These are phyloP conservation scores for Fomitopsis schrenkii DNA, from an alignment of 1,284 basidiomycete species.

Conservation along the genomic window DNA sequence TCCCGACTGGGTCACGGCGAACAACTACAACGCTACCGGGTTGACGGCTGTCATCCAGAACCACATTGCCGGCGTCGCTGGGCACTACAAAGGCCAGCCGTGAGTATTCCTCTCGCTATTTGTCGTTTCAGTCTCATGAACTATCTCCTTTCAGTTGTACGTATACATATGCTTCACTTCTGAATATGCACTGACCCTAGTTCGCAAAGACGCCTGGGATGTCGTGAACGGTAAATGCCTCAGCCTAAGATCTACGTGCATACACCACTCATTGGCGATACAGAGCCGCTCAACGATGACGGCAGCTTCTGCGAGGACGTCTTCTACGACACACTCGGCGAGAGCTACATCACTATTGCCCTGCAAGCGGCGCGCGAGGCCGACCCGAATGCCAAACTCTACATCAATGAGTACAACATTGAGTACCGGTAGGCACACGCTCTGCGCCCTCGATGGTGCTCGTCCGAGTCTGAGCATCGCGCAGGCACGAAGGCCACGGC, in stretches of 20 bases:
- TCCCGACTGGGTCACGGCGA: slow-evolving; percentile 44
- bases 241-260: background rate
- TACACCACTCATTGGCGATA: background rate
- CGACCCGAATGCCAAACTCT: slow-evolving; percentile 37
- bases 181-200: background rate
- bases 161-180: slow-evolving; percentile 6
- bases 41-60: slow-evolving; percentile 41
- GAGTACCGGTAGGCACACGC: slow-evolving; percentile 17
- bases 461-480: background rate
- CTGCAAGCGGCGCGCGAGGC: slow-evolving; percentile 41
- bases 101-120: slow-evolving; percentile 22
- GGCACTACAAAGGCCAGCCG: slow-evolving; percentile 48
- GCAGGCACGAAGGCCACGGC: slow-evolving; percentile 39
- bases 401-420: slow-evolving; percentile 54
- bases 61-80: slow-evolving; percentile 43
- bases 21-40: slow-evolving; percentile 38
- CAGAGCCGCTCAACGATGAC: slow-evolving; percentile 55
- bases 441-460: background rate
- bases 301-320: slow-evolving; percentile 45
- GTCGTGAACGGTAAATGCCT: slow-evolving; percentile 32
- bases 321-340: slow-evolving; percentile 45
- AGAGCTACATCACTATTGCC: slow-evolving; percentile 39
- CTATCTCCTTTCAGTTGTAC: slow-evolving; percentile 16
- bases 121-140: background rate
- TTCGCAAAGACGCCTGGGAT: slow-evolving; percentile 29